Base-by-base conservation (phyloP, 2,329 filamentous ascomycete genomes). In the Thelonectria olida region DNA sequence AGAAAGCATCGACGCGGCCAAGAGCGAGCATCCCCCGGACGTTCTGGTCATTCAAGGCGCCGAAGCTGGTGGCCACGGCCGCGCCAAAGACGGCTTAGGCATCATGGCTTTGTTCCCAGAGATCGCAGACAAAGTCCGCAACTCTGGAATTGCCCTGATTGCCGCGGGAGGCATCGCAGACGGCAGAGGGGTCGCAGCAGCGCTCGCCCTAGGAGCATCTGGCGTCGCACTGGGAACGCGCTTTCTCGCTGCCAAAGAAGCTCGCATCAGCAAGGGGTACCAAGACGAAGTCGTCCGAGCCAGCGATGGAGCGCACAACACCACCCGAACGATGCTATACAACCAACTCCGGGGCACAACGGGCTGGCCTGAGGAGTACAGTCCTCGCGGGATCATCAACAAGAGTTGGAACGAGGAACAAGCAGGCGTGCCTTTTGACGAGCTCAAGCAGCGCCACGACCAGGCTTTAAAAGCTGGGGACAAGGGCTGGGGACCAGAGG, bases 171-270 rank as follows among this genome's bases (percentile, higher is more conserved):
- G 84, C 1, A 81, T 87, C 23, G 75, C 78, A 0, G 84, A 87
- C 58, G 84, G 83, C 0, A 74, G 84, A 19, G 84, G 84, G 0
- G 75, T 81, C 0, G 81, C 81, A 7, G 84, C 84, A 0, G 81
- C 82, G 2, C 71, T 86, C 12, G 73, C 78, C 1, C 76, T 87
- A 1, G 85, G 86, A 0, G 84, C 85, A 1, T 72, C 76, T 0
- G 89, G 85, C 0, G 80, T 83, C 0, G 85, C 81, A 0, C 81
- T 92, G 79, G 90, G 90, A 0, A 91, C 89, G 1, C 80, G 88
- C 7, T 88, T 90, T 58, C 80, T 91, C 1, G 87, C 86, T 0
- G 68, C 77, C 0, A 68, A 58, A 0, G 80, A 82, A 64, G 72
- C 80, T 1, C 75, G 78, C 7, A 76, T 82, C 34, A 71, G 65